Evolutionary conservation across 2,329 filamentous ascomycete species (phyloP).

Genomic region (Fusarium proliferatum): DNA sequence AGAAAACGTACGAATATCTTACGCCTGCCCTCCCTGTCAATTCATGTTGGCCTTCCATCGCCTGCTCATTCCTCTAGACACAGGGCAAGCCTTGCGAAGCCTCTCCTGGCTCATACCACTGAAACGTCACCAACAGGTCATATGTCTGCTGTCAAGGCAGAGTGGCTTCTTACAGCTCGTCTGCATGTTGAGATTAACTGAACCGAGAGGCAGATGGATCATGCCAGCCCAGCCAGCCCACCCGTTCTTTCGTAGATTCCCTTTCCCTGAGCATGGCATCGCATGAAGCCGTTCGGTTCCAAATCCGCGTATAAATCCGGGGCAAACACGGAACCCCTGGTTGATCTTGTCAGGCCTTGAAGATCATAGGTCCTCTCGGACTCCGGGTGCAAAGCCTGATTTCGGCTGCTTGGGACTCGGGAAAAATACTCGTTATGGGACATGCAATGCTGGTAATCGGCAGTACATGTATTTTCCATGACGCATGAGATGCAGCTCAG

Average conservation of each 20-base stretch:
- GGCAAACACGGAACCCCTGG: slow-evolving; percentile 24
- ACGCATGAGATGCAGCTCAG: background rate
- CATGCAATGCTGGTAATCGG: background rate
- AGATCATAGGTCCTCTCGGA: slow-evolving; percentile 13
- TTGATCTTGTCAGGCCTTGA: slow-evolving; percentile 14
- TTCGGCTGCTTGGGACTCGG: background rate
- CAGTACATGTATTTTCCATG: background rate
- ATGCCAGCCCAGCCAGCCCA: slow-evolving; percentile 8
- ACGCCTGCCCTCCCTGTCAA: slow-evolving; percentile 12
- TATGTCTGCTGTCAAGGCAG: slow-evolving; percentile 20
- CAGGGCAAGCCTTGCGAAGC: slow-evolving; percentile 33
- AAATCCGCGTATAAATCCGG: slow-evolving; percentile 18
- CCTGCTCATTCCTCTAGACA: slow-evolving; percentile 22
- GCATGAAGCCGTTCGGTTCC: background rate
- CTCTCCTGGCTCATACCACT: slow-evolving; percentile 39
- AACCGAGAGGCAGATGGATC: background rate
- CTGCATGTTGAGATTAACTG: background rate
- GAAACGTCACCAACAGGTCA: slow-evolving; percentile 44
- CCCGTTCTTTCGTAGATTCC: slow-evolving; percentile 8
- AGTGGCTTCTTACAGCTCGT: background rate
- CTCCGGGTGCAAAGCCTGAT: background rate
- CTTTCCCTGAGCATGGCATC: background rate
- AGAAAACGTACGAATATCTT: slow-evolving; percentile 33
- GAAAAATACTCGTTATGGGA: background rate
- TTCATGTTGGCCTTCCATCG: slow-evolving; percentile 17